These are phyloP conservation scores for Heracleum sosnowskyi DNA, from an alignment of 129 eudicot species.

Conservation along the genomic window DNA sequence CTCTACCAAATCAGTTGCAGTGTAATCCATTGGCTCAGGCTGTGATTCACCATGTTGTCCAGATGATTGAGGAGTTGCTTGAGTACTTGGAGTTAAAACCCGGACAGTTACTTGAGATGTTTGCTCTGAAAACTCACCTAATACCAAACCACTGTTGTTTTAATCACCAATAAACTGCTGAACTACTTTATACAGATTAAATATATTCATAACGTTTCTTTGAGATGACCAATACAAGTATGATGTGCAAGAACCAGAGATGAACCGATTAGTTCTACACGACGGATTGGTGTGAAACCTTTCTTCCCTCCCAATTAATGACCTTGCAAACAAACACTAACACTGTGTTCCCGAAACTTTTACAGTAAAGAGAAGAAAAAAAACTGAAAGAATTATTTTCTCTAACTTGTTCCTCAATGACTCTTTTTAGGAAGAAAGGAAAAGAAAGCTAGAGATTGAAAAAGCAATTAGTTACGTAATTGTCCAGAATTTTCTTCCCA, in stretches of 20 bases:
- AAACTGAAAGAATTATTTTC: too few relatives aligned
- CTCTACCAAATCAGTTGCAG: slow-evolving; percentile 37
- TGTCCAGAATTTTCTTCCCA: too few relatives aligned
- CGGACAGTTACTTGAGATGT: slow-evolving; percentile 38
- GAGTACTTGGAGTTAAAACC: slow-evolving; percentile 36
- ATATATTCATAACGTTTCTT: not conserved
- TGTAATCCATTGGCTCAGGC: slow-evolving; percentile 29
- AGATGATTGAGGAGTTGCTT: slow-evolving; percentile 50
- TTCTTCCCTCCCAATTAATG: not conserved
- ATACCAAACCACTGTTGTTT: slow-evolving; percentile 2
- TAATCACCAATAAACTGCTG: not conserved
- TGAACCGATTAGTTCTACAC: not conserved
- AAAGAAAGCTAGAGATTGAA: too few relatives aligned
- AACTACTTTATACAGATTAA: not conserved
- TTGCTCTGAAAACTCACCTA: slow-evolving; percentile 37
- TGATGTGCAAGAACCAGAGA: not conserved
- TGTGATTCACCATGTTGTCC: slow-evolving; percentile 36
- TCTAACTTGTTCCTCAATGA: too few relatives aligned
- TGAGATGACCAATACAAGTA: not conserved
- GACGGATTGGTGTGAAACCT: not conserved
- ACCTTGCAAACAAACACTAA: not conserved
- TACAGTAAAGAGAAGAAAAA: too few relatives aligned
- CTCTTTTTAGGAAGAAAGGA: too few relatives aligned
- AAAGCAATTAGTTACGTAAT: too few relatives aligned
- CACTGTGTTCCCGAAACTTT: too few relatives aligned